Evolutionary conservation across 176 grass and related monocot genomes (phyloP).

Genomic region (Ampelocalamus luodianensis): DNA sequence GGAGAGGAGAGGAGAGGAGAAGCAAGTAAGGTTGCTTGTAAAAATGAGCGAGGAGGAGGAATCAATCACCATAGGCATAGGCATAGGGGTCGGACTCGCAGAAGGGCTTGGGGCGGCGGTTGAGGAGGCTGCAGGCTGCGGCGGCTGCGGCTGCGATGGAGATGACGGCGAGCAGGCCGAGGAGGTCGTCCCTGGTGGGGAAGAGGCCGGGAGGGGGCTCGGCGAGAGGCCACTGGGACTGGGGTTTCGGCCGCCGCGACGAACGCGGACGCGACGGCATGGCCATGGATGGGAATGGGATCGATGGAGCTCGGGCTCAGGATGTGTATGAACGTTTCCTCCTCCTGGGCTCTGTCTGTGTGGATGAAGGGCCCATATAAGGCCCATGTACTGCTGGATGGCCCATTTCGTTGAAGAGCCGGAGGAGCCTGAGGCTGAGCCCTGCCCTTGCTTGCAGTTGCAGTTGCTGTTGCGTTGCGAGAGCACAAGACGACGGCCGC

Average conservation of each 20-base stretch:
- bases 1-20: not conserved
- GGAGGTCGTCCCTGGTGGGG: constrained; percentile 55
- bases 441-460: no score
- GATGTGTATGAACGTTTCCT: no score
- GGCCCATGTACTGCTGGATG: not conserved
- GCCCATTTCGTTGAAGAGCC: no score
- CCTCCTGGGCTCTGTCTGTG: not conserved
- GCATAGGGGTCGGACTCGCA: constrained; percentile 66
- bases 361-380: not conserved
- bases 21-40: not conserved
- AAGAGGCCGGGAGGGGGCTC: constrained; percentile 76
- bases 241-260: not conserved
- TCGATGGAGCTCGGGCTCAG: not conserved
- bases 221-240: not conserved
- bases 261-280: constrained; percentile 1
- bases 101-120: constrained; percentile 60
- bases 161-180: constrained; percentile 69
- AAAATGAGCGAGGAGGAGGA: not conserved
- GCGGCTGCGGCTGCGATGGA: constrained; percentile 71
- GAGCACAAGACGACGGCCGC: not conserved
- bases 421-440: no score
- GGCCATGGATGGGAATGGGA: no score
- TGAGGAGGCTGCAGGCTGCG: constrained; percentile 61
- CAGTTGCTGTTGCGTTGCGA: no score
- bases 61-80: constrained; percentile 35